Evolutionary conservation across 169 alveolate genomes (phyloP).

Genomic region (Eimeria acervulina): DNA sequence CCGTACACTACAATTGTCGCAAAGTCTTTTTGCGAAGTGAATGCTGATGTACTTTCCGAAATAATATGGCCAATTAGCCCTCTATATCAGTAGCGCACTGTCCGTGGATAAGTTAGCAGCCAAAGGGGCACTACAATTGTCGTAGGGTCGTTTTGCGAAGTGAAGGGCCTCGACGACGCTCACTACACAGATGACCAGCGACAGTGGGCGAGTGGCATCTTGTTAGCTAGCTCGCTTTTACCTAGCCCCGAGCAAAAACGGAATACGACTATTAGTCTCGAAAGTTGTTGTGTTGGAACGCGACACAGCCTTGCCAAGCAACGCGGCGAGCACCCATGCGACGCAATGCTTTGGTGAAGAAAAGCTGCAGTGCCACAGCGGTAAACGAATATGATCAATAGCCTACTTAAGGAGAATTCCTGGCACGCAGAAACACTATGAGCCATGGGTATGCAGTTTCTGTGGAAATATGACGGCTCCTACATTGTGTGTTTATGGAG

Average conservation of each 20-base stretch:
- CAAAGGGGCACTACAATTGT: neutral
- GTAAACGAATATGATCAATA: neutral
- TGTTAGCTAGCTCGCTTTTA: neutral
- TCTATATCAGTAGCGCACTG: too few species aligned
- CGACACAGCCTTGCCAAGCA: neutral
- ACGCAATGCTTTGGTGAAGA: neutral
- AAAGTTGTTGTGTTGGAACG: neutral
- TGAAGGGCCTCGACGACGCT: neutral
- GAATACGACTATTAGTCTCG: neutral
- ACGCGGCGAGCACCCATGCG: neutral
- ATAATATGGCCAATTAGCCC: too few species aligned
- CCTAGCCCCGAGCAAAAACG: neutral
- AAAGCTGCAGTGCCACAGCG: neutral
- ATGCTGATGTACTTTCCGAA: too few species aligned
- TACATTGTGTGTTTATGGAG: neutral
- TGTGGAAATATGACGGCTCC: neutral
- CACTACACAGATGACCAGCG: neutral
- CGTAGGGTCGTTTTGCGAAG: too few species aligned
- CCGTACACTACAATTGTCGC: too few species aligned
- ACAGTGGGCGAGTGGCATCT: neutral
- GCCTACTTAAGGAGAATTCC: neutral
- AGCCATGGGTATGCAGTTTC: neutral
- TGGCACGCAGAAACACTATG: neutral
- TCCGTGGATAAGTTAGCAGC: neutral
- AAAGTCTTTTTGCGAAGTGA: too few species aligned